A percentile compares a stretch with the other conserved stretches of the same genome.
phyloP scores from a whole-genome alignment of 2,329 filamentous ascomycete species.

The Hirsutella minnesotensis region DNA sequence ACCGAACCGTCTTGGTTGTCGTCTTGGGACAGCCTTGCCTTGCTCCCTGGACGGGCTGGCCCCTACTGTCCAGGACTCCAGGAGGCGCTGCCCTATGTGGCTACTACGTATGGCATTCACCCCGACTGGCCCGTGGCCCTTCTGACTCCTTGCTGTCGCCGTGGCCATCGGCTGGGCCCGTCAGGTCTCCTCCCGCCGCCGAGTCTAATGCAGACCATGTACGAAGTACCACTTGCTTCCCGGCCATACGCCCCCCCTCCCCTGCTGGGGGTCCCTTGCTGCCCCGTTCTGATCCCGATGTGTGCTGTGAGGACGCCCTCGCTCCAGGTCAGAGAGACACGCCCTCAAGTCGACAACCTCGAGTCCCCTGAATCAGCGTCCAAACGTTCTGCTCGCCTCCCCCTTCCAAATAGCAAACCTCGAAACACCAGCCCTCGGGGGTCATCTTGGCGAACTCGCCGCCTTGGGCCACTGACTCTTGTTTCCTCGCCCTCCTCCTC shows the following conservation, averaged over 20 bases:
- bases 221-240: background rate
- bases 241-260: slow-evolving; percentile 1
- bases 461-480: background rate
- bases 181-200: slow-evolving; percentile 1
- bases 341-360: background rate
- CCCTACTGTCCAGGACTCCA: no score
- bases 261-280: background rate
- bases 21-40: background rate
- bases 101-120: slow-evolving; percentile 3
- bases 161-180: slow-evolving; percentile 2
- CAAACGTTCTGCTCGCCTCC: background rate
- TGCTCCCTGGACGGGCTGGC: background rate
- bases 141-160: background rate
- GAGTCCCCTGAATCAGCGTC: slow-evolving; percentile 1
- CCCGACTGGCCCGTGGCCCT: slow-evolving; percentile 3
- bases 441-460: background rate
- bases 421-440: background rate
- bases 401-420: background rate
- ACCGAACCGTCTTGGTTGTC: background rate
- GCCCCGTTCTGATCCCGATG: slow-evolving; percentile 1
- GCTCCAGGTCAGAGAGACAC: background rate
- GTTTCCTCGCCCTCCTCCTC: background rate
- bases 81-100: slow-evolving; percentile 1
- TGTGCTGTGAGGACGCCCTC: background rate
- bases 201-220: slow-evolving; percentile 2